A percentile compares a stretch with the other conserved stretches of the same genome.
Conservation (phyloP, 176 grass and related monocot species). For the Chrysopogon serrulatus region DNA sequence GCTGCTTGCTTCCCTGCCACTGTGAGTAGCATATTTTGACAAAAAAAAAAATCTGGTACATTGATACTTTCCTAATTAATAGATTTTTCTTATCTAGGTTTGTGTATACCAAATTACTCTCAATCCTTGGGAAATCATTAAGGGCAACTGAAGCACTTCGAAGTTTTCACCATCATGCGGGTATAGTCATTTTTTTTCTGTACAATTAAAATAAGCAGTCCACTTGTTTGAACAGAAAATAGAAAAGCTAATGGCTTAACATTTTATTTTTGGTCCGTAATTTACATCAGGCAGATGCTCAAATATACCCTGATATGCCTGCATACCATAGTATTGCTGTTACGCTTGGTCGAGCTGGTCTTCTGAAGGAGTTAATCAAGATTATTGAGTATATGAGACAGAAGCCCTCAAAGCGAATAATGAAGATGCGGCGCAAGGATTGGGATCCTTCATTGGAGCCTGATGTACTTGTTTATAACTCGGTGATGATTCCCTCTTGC, state of each 20-base stretch:
- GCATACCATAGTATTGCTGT: constrained; percentile 86
- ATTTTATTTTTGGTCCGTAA: constrained; percentile 7
- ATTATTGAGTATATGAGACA: constrained; percentile 66
- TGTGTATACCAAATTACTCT: constrained; percentile 88
- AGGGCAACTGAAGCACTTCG: constrained; percentile 67
- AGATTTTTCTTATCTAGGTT: constrained; percentile 53
- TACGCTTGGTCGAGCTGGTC: constrained; percentile 82
- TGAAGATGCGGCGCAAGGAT: constrained; percentile 50
- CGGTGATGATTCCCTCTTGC: constrained; percentile 38
- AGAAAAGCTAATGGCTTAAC: neutral
- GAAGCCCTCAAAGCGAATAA: constrained; percentile 64
- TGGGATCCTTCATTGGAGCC: constrained; percentile 86
- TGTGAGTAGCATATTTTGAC: neutral
- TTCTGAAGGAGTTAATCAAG: constrained; percentile 73
- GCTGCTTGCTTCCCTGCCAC: neutral
- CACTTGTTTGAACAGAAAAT: neutral
- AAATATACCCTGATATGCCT: constrained; percentile 92
- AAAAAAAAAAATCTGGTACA: neutral
- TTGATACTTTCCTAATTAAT: neutral
- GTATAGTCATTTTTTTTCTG: constrained; percentile 35
- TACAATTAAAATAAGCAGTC: neutral
- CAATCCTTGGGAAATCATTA: constrained; percentile 76
- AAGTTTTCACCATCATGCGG: constrained; percentile 69
- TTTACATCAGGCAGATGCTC: constrained; percentile 58
- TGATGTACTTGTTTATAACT: constrained; percentile 79